Percentiles rank a stretch among this genome's conserved stretches.
Conservation (phyloP, 345 rosid species). For the Brassica nigra region DNA sequence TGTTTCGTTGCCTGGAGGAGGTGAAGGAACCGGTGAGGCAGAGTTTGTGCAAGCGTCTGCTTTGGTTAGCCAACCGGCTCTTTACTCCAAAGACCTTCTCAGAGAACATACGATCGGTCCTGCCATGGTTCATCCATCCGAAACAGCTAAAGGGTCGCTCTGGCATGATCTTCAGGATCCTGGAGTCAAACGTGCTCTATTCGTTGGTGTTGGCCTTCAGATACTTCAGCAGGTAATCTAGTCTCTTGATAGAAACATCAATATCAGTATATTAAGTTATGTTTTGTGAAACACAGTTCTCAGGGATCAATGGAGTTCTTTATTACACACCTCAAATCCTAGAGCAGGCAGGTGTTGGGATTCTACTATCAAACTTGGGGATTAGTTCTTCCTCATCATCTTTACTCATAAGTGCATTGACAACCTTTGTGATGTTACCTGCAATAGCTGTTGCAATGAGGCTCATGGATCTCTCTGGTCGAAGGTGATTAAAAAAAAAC, state of each 20-base stretch:
- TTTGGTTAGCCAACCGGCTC: slow-evolving; percentile 89
- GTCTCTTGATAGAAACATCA: background rate
- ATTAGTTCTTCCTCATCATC: slow-evolving; percentile 74
- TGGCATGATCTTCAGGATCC: slow-evolving; percentile 93
- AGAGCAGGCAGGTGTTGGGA: slow-evolving; percentile 90
- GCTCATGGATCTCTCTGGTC: slow-evolving; percentile 88
- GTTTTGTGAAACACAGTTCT: slow-evolving; percentile 55
- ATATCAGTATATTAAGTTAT: background rate
- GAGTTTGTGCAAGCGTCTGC: slow-evolving; percentile 83
- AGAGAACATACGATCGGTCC: slow-evolving; percentile 71
- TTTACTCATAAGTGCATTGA: slow-evolving; percentile 77
- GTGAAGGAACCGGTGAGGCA: slow-evolving; percentile 52
- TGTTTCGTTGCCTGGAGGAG: slow-evolving; percentile 64
- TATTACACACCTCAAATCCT: slow-evolving; percentile 98
- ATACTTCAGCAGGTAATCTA: slow-evolving; percentile 92
- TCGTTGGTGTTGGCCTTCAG: slow-evolving; percentile 91
- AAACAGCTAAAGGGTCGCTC: slow-evolving; percentile 55
- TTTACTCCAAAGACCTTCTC: slow-evolving; percentile 68
- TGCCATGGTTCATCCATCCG: slow-evolving; percentile 89
- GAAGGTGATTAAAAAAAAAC: slow-evolving; percentile 61
- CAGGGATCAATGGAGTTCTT: slow-evolving; percentile 96
- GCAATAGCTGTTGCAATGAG: slow-evolving; percentile 95
- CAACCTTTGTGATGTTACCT: slow-evolving; percentile 94
- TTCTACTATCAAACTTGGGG: slow-evolving; percentile 80
- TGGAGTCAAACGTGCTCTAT: slow-evolving; percentile 88